A percentile compares a stretch with the other conserved stretches of the same genome.
Evolutionary conservation across 345 rosid species (phyloP).

Genomic region (Aurinia saxatilis): DNA sequence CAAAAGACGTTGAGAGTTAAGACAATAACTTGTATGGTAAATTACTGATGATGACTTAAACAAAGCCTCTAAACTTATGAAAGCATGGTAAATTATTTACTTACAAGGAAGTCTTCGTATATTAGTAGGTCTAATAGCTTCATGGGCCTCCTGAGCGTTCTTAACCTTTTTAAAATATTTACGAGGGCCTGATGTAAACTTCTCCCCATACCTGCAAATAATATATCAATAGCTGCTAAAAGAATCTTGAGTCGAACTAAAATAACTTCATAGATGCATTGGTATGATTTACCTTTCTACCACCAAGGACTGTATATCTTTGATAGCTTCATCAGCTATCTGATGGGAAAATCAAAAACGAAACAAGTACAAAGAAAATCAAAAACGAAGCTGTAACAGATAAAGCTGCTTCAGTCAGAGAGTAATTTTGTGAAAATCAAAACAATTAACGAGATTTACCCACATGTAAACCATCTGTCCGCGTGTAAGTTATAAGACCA

Average conservation of each 20-base stretch:
- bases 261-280: conserved; percentile 8
- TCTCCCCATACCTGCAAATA: conserved; percentile 63
- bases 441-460: conserved; percentile 28
- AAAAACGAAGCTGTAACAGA: not conserved
- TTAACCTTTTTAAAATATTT: conserved; percentile 91
- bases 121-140: conserved; percentile 96
- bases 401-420: conserved; percentile 8
- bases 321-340: conserved; percentile 90
- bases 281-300: conserved; percentile 52
- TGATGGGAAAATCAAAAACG: conserved; percentile 25
- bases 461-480: conserved; percentile 98
- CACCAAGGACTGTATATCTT: conserved; percentile 58
- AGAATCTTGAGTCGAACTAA: conserved; percentile 1
- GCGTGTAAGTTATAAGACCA: conserved; percentile 89
- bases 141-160: conserved; percentile 99
- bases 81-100: conserved; percentile 14
- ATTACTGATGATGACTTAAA: not conserved
- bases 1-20: conserved; percentile 13
- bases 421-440: not conserved
- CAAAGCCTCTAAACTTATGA: not conserved
- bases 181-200: conserved; percentile 54
- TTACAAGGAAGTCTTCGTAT: conserved; percentile 76
- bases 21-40: not conserved
- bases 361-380: conserved; percentile 1
- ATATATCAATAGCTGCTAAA: conserved; percentile 1